Evolutionary conservation across 1,139 yeast genomes (phyloP), one percentile per base, ranked within the genome.

Genomic region (Taphrina flavorubra): DNA sequence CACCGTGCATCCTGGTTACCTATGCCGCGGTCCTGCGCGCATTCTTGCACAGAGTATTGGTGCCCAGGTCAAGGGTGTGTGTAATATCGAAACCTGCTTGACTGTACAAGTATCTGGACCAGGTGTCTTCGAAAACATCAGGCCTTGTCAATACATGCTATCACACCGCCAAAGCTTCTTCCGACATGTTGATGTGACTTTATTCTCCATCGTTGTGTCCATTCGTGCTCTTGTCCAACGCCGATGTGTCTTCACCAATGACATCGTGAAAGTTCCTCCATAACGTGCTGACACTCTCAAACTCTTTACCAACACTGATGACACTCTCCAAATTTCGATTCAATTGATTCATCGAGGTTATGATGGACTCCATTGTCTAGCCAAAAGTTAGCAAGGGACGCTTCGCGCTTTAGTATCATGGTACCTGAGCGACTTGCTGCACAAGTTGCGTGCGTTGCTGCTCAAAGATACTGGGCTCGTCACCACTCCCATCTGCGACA

Each of bases 181-280:
- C 31, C 31, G 31, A 2, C 31, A 25, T 25, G 31, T 25, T 25
- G 31, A 44, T n/a, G 0, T 3, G 8, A n/a, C 47, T 44, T n/a
- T 44, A 49, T 20, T 49, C 53, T 10, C 36, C 34, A 6, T 49
- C 53, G 10, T 16, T 49, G 53, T 49, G 53, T 20, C 53, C 60
- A 39, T 56, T 56, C 46, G 49, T 20, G 37, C 49, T 37, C 40
- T 58, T 58, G 62, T 58, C 53, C 39, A 36, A 14, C 13, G 34
- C 46, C 34, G 46, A 11, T 7, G 53, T 51, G 25, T 61, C 69
- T 13, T 46, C 53, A 5, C 51, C 51, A 18, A 65, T 53, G 47
- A 72, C 70, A 56, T 73, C 74, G 55, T 73, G 72, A 57, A 74
- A 74, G 31, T 71, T 64, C 25, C 74, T 68, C 75, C 75, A 74